Conservation (phyloP, 371 early-diverging fungal genomes). For the Rhizopus sp. region DNA sequence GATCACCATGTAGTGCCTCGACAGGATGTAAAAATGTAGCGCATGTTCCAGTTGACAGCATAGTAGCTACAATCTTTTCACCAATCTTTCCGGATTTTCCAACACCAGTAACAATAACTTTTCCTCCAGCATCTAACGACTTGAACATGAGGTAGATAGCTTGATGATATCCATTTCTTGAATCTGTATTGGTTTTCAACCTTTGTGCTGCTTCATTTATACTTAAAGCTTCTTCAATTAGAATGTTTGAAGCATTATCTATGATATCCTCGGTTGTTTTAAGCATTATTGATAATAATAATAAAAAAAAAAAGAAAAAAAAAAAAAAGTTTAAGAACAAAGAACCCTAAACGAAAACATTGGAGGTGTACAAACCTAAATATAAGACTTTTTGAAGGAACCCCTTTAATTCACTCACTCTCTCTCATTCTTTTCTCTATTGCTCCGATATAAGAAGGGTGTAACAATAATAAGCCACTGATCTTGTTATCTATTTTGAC, state of each 20-base stretch:
- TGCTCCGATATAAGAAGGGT: no score
- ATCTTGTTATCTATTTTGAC: no score
- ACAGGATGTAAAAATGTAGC: constrained; percentile 64
- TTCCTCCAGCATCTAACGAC: constrained; percentile 45
- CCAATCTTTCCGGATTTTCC: constrained; percentile 69
- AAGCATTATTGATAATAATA: constrained; percentile 7
- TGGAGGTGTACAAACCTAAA: no score
- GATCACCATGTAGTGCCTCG: constrained; percentile 69
- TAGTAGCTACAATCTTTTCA: constrained; percentile 64
- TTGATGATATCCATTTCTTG: constrained; percentile 40
- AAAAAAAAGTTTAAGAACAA: not conserved
- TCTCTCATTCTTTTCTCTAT: no score
- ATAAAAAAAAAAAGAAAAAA: constrained; percentile 3
- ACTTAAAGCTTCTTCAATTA: constrained; percentile 40
- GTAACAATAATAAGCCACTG: no score
- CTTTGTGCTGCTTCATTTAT: constrained; percentile 40
- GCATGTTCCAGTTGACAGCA: constrained; percentile 59
- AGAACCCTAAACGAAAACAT: not conserved
- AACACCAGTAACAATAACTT: constrained; percentile 65
- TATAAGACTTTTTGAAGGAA: no score
- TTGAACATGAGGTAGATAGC: constrained; percentile 43
- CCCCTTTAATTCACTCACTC: no score
- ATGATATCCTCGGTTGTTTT: constrained; percentile 20
- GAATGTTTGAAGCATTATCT: constrained; percentile 22
- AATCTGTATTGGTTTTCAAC: constrained; percentile 19